Evolutionary conservation across 2,329 filamentous ascomycete species (phyloP).

Genomic region (Fusarium sp.): DNA sequence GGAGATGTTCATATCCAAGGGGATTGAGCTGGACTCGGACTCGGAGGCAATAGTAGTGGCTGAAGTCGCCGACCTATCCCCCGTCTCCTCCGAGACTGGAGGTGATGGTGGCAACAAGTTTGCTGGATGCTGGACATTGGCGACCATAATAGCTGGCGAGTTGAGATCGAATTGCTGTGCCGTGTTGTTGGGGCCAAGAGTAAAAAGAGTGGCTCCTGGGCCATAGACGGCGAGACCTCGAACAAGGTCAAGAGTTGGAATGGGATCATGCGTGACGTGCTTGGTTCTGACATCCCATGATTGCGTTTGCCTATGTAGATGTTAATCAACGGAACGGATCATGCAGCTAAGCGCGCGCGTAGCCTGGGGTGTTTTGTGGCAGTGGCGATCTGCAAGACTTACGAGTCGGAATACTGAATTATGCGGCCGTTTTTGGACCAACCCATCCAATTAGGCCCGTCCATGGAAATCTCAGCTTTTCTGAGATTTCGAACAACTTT

Average conservation of each 20-base stretch:
- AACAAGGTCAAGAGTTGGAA: conserved; percentile 86
- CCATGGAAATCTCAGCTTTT: conserved; percentile 76
- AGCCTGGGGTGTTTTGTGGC: conserved; percentile 44
- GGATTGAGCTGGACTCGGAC: conserved; percentile 65
- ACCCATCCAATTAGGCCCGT: conserved; percentile 92
- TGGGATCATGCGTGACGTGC: conserved; percentile 87
- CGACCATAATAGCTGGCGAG: conserved; percentile 80
- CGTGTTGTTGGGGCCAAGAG: conserved; percentile 85
- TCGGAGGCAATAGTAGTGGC: conserved; percentile 63
- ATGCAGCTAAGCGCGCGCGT: conserved; percentile 61
- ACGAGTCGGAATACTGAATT: conserved; percentile 92
- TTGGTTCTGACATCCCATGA: conserved; percentile 99
- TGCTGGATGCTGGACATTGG: conserved; percentile 87
- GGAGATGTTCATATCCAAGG: conserved; percentile 68
- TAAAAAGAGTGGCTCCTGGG: conserved; percentile 91
- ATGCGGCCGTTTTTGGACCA: conserved; percentile 99
- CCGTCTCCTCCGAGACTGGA: conserved; percentile 81
- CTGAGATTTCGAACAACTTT: conserved; percentile 91
- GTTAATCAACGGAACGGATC: conserved; percentile 49
- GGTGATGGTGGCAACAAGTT: conserved; percentile 82
- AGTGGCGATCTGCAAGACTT: conserved; percentile 55
- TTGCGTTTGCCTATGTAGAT: conserved; percentile 76
- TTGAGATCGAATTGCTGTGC: conserved; percentile 97
- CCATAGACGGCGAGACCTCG: conserved; percentile 88
- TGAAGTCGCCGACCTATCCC: conserved; percentile 61